Conservation (phyloP, 371 early-diverging fungal genomes). For the Mortierella sp. region DNA sequence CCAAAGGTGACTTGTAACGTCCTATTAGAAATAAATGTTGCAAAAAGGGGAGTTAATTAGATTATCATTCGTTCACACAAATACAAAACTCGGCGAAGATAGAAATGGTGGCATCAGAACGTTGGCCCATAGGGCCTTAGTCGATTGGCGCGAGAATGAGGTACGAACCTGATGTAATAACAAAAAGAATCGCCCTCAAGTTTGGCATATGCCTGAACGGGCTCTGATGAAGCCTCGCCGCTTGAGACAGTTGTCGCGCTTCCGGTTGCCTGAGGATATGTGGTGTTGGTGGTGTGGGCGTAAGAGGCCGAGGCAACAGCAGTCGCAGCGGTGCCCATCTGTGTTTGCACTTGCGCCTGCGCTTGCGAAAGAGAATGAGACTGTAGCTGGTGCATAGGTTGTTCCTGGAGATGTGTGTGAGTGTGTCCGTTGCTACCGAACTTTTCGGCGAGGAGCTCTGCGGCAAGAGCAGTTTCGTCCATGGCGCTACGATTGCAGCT, state of each 20-base stretch:
- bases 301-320: conserved; percentile 3
- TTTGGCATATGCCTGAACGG: conserved; percentile 92
- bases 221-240: conserved; percentile 53
- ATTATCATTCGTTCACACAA: not conserved
- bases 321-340: conserved; percentile 10
- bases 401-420: conserved; percentile 30
- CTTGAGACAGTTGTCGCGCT: conserved; percentile 23
- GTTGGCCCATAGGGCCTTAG: not conserved
- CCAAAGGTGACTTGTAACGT: conserved; percentile 85
- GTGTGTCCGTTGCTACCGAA: conserved; percentile 27
- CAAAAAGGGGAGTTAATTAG: not conserved
- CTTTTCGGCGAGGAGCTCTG: conserved; percentile 51
- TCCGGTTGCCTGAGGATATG: conserved; percentile 12
- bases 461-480: conserved; percentile 55
- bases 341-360: conserved; percentile 35
- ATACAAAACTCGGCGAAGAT: not conserved
- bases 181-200: conserved; percentile 87
- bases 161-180: conserved; percentile 77
- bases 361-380: conserved; percentile 24
- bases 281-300: not conserved
- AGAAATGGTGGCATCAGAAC: not conserved
- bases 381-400: conserved; percentile 20
- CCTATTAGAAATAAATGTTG: conserved; percentile 22
- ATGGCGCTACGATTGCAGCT: conserved; percentile 22
- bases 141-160: not conserved